A percentile compares a stretch with the other conserved stretches of the same genome.
Conservation (phyloP, 169 alveolate genomes). For the Eimeria tenella region DNA sequence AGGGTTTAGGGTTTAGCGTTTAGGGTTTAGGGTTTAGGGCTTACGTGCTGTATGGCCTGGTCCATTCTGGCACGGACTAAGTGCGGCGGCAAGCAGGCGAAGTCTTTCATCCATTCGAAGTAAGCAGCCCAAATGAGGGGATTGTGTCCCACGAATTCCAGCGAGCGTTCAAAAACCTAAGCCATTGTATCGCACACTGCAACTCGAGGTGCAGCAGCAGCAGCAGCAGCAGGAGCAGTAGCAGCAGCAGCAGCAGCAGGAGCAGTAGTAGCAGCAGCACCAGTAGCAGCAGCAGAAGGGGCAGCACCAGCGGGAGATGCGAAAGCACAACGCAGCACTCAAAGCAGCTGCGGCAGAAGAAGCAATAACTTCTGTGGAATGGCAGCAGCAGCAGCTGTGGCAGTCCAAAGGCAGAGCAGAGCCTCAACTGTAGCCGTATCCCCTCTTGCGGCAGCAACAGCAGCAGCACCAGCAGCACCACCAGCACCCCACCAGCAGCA, state of each 20-base stretch:
- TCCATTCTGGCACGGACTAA: slow-evolving; percentile 66
- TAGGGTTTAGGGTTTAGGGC: slow-evolving; percentile 38
- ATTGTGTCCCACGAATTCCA: slow-evolving; percentile 78
- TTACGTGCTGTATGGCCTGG: slow-evolving; percentile 57
- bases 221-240: slow-evolving; percentile 49
- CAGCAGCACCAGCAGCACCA: neutral
- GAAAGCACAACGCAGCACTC: neutral
- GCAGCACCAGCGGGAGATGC: neutral
- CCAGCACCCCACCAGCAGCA: neutral
- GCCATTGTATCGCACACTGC: neutral
- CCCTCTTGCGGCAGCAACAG: neutral
- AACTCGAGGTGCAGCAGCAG: slow-evolving; percentile 4
- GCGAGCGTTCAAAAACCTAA: slow-evolving; percentile 69
- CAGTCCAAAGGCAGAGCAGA: neutral
- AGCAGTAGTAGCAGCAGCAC: neutral
- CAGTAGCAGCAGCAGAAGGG: neutral
- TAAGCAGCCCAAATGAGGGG: slow-evolving; percentile 74
- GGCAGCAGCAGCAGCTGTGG: no score
- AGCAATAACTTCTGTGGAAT: neutral
- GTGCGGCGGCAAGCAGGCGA: slow-evolving; percentile 61
- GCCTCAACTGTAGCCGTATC: neutral
- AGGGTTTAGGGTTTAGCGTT: slow-evolving; percentile 21
- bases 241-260: slow-evolving; percentile 26
- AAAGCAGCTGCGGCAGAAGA: neutral
- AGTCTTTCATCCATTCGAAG: slow-evolving; percentile 71